These are phyloP conservation scores for Amanita phalloides DNA, from an alignment of 768 basidiomycete species.

Conservation along the genomic window DNA sequence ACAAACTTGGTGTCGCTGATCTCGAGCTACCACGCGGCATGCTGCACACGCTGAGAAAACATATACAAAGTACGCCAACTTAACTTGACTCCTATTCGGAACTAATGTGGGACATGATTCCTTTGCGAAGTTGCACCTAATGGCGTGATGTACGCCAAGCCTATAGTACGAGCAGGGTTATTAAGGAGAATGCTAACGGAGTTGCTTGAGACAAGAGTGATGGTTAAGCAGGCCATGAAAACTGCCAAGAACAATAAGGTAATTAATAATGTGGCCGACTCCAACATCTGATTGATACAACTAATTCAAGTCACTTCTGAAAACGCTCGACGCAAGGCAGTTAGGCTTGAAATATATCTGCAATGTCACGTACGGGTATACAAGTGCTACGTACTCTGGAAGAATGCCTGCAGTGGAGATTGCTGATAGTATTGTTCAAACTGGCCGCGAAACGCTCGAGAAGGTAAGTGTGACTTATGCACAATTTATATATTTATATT, in stretches of 20 bases:
- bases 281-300: neutral
- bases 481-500: neutral
- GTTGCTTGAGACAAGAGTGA: conserved; percentile 87
- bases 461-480: conserved; percentile 41
- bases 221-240: conserved; percentile 99
- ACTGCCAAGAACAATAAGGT: conserved; percentile 67
- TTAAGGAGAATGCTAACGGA: conserved; percentile 89
- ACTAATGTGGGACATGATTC: neutral
- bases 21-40: conserved; percentile 57
- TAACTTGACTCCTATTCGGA: neutral
- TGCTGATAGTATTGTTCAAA: conserved; percentile 96
- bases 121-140: conserved; percentile 73
- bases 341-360: conserved; percentile 89
- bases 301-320: conserved; percentile 46
- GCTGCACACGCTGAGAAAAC: conserved; percentile 57
- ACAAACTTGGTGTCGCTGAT: conserved; percentile 81
- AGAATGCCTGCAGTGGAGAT: conserved; percentile 98
- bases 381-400: conserved; percentile 88
- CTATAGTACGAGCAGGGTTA: conserved; percentile 72
- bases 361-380: conserved; percentile 95
- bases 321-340: conserved; percentile 84
- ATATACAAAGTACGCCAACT: conserved; percentile 56
- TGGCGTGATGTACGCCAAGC: conserved; percentile 90
- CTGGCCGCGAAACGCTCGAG: conserved; percentile 89
- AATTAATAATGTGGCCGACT: conserved; percentile 1